phyloP scores from a whole-genome alignment of 805 yeast species.

The Schwanniomyces pseudopolymorphus region DNA sequence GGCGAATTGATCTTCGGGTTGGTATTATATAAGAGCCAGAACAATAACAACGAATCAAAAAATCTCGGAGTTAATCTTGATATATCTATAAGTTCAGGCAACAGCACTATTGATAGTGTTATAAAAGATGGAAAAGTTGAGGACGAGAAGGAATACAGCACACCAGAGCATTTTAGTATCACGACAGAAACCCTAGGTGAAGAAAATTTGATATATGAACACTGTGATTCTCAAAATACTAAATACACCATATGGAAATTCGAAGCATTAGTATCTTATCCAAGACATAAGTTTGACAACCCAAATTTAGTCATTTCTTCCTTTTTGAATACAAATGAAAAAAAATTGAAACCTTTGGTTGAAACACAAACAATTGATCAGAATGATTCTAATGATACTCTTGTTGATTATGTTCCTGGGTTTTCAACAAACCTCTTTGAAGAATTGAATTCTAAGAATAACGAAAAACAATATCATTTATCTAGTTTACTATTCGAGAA shows the following conservation, averaged over 20 bases:
- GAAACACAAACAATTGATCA: neutral
- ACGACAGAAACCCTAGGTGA: slow-evolving; percentile 2
- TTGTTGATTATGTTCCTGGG: slow-evolving; percentile 19
- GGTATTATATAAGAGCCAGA: slow-evolving; percentile 16
- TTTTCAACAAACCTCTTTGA: slow-evolving; percentile 12
- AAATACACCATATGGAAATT: slow-evolving; percentile 28
- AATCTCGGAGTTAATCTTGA: slow-evolving; percentile 12
- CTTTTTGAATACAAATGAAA: slow-evolving; percentile 12
- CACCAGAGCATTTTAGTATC: slow-evolving; percentile 5
- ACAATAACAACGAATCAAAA: neutral
- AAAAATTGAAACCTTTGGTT: neutral
- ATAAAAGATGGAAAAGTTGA: slow-evolving; percentile 5
- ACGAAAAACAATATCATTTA: neutral
- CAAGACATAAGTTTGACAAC: slow-evolving; percentile 24
- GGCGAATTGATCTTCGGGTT: slow-evolving; percentile 32
- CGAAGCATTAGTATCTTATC: slow-evolving; percentile 27
- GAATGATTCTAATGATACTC: slow-evolving; percentile 2
- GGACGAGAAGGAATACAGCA: neutral
- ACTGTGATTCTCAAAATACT: slow-evolving; percentile 2
- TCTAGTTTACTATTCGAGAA: neutral
- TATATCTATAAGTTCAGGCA: slow-evolving; percentile 17
- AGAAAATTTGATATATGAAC: slow-evolving; percentile 11
- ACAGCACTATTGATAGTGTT: slow-evolving; percentile 14
- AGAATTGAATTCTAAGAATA: slow-evolving; percentile 12
- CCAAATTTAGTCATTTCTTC: slow-evolving; percentile 26